Evolutionary conservation across 441 rosid genomes (phyloP), one percentile per base, ranked within the genome.

Genomic region (Viola pubescens): DNA sequence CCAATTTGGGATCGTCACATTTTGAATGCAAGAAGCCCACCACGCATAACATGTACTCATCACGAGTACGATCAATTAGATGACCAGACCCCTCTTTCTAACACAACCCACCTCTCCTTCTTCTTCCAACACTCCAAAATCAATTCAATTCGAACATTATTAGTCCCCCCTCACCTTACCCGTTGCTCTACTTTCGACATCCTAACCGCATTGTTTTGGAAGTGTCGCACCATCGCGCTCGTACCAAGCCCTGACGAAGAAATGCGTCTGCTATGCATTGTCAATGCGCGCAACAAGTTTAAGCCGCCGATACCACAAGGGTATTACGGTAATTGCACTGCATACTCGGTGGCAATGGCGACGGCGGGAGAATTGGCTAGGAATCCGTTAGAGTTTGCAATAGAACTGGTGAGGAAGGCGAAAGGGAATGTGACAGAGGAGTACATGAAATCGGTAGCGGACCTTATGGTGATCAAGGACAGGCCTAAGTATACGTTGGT

Each of bases 131-230:
- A 59, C 0, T 7, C n/a, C 0, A 80, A 82, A 42, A 39, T 81
- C 4, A 26, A 77, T 1, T 57, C 66, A 1, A 59, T 85, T 47
- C 59, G 80, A 1, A 47, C 41, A 2, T 48, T 39, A 2, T 56
- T 54, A 41, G 65, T 62, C 4, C 79, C 81, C 0, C 9, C 14
- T 0, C 59, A 65, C 57, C 77, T 77, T 41, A 52, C 19, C 4
- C 43, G 34, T 9, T 69, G 65, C 14, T 62, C 88, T 16, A 54
- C 56, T 0, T 72, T 74, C 13, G 91, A 82, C 53, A 37, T 71
- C 0, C n/a, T 79, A 7, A 66, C 83, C 0, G 81, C 88, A 13
- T 82, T 70, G 52, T 37, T 80, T 11, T 85, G 88, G 84, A 79
- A 68, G 1, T 73, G 77, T 53, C 81, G 84, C 7, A 81, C 88